A percentile compares a stretch with the other conserved stretches of the same genome.
Evolutionary conservation across 2,329 filamentous ascomycete genomes (phyloP).

Genomic region (Phaeosphaeria sp.): DNA sequence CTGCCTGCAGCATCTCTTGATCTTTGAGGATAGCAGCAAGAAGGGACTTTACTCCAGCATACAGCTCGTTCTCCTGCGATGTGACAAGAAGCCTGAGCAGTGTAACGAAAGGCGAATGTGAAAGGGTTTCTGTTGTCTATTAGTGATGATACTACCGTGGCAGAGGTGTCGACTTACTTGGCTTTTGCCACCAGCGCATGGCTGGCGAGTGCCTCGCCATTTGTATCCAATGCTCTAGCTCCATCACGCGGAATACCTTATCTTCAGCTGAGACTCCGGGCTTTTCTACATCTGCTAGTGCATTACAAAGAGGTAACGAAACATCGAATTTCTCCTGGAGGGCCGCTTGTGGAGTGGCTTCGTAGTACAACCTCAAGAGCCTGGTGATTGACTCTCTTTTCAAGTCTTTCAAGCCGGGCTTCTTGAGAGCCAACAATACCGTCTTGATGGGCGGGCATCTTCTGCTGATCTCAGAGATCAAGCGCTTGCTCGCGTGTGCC

Average conservation of each 20-base stretch:
- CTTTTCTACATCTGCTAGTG: slow-evolving; percentile 67
- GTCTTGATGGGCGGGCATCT: slow-evolving; percentile 84
- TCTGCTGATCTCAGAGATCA: slow-evolving; percentile 77
- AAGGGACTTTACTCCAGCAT: slow-evolving; percentile 61
- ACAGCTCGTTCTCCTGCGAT: slow-evolving; percentile 57
- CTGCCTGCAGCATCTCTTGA: slow-evolving; percentile 68
- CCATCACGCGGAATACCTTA: slow-evolving; percentile 69
- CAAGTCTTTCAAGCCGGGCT: slow-evolving; percentile 72
- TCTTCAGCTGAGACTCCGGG: slow-evolving; percentile 48
- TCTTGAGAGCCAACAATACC: slow-evolving; percentile 75
- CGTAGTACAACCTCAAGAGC: slow-evolving; percentile 83
- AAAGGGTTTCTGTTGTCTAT: slow-evolving; percentile 59
- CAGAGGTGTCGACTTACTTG: slow-evolving; percentile 48
- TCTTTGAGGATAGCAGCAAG: slow-evolving; percentile 69
- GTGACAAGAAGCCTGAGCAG: slow-evolving; percentile 67
- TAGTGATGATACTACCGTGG: slow-evolving; percentile 6
- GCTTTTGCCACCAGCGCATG: slow-evolving; percentile 89
- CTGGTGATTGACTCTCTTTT: slow-evolving; percentile 81
- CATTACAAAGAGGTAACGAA: slow-evolving; percentile 74
- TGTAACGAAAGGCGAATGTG: slow-evolving; percentile 73
- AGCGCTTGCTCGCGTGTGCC: slow-evolving; percentile 70
- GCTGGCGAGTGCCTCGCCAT: slow-evolving; percentile 82
- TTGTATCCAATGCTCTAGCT: slow-evolving; percentile 80
- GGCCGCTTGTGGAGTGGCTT: slow-evolving; percentile 78
- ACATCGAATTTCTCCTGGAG: slow-evolving; percentile 88